Evolutionary conservation across 805 yeast genomes (phyloP).

Genomic region (Sungouiozyma ichnusensis): DNA sequence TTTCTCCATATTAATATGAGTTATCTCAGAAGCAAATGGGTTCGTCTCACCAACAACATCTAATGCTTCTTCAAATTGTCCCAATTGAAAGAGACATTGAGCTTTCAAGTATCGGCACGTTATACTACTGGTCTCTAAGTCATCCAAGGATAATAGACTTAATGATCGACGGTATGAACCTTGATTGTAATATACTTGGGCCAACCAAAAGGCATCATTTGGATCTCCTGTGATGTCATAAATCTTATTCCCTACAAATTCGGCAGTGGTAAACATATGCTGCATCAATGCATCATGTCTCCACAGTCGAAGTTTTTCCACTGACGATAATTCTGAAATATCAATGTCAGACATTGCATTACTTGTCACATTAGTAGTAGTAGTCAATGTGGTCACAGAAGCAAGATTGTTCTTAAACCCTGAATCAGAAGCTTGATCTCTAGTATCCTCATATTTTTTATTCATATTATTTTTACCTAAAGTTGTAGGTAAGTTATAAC

Average conservation of each 20-base stretch:
- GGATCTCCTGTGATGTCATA: slow-evolving; percentile 75
- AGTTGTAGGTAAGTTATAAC: slow-evolving; percentile 24
- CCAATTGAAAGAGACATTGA: slow-evolving; percentile 58
- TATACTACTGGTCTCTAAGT: slow-evolving; percentile 44
- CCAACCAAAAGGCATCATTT: slow-evolving; percentile 92
- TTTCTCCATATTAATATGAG: slow-evolving; percentile 3
- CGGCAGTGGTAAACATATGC: slow-evolving; percentile 84
- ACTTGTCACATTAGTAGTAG: slow-evolving; percentile 15
- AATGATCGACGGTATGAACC: slow-evolving; percentile 76
- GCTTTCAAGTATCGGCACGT: slow-evolving; percentile 78
- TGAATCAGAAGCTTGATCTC: slow-evolving; percentile 3
- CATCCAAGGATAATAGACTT: slow-evolving; percentile 49
- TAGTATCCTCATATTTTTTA: slow-evolving; percentile 12
- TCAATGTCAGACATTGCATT: slow-evolving; percentile 16
- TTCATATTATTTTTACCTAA: slow-evolving; percentile 22
- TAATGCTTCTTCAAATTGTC: slow-evolving; percentile 79
- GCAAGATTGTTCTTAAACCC: slow-evolving; percentile 1
- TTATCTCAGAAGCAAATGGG: slow-evolving; percentile 42
- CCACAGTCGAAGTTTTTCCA: slow-evolving; percentile 82
- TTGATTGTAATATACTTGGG: slow-evolving; percentile 72
- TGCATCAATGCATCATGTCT: slow-evolving; percentile 88
- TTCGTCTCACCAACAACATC: slow-evolving; percentile 75
- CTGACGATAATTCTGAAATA: slow-evolving; percentile 43
- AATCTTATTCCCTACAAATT: slow-evolving; percentile 84
- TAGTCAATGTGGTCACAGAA: slow-evolving; percentile 7